Base-by-base conservation (phyloP, 352 stramenopile genomes). In the Pythium myriotylum region DNA sequence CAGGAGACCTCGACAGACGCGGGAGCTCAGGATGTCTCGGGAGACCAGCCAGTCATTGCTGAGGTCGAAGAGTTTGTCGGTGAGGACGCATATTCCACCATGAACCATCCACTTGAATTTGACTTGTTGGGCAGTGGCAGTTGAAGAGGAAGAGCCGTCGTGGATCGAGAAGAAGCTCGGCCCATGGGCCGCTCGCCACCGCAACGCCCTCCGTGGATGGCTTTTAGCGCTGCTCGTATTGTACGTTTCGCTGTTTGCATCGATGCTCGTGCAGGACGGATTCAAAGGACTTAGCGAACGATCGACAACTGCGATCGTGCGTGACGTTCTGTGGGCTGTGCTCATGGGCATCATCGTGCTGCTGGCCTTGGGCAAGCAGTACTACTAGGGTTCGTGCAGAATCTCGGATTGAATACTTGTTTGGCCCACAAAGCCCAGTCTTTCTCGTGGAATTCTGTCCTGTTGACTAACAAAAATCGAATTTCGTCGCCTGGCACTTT, bases 161-260 rank as follows among this genome's bases (percentile, higher is more conserved):
- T 60, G 62, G 62, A 20, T 69, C 26, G 62, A 69, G 46, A 17
- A 16, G 8, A 56, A 59, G 47, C 16, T 51, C 16, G 62, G 62
- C 3, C 53, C 62, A 5, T 63, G 54, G 62, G 54, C 52, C 42
- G 35, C 54, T 10, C 53, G 54, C 17, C 62, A 63, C 32, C 62
- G 45, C 40, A n/a, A 2, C 20, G 59, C n/a, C 32, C 59, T 67
- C 7, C 59, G 59, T 10, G 10, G 49, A 16, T 58, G 24, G 51
- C 47, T 58, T 4, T 29, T 61, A 0, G 9, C 26, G 16, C 20
- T 58, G 29, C 43, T 67, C 20, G 43, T 23, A n/a, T 7, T 51
- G n/a, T 67, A 67, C 42, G 59, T 67, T 17, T 22, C 40, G 42
- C n/a, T 67, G 24, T 67, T 67, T 43, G 51, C 33, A 12, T 61